These are phyloP conservation scores for Chionographis japonica DNA, from an alignment of 106 monocot genomes.

Conservation along the genomic window DNA sequence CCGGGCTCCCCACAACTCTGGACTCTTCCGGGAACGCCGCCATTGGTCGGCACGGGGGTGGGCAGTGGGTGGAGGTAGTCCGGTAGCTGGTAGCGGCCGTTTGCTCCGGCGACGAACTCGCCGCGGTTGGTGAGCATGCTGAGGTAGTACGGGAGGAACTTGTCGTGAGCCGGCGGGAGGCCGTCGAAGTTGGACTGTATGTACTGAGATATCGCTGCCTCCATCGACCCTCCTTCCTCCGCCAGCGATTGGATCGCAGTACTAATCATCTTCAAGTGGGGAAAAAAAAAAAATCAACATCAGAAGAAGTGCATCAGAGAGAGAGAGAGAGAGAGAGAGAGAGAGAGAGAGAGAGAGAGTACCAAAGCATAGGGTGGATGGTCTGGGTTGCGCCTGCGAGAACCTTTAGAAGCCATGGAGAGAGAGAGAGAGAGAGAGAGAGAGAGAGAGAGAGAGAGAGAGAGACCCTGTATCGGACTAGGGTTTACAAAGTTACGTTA, in stretches of 20 bases:
- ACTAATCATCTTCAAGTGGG: conserved; percentile 22
- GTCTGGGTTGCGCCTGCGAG: conserved; percentile 11
- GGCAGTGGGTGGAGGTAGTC: background rate
- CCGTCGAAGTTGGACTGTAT: conserved; percentile 15
- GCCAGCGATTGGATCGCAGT: conserved; percentile 16
- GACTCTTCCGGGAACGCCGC: background rate
- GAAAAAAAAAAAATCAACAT: background rate
- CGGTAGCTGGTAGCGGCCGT: background rate
- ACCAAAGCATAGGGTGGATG: conserved; percentile 30
- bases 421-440: background rate
- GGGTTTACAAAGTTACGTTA: too few relatives aligned
- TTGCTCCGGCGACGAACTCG: conserved; percentile 5
- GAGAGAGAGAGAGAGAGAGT: background rate
- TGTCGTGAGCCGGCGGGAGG: conserved; percentile 15
- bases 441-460: background rate
- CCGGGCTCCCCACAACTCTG: too few relatives aligned
- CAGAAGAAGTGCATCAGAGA: background rate
- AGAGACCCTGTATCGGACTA: background rate
- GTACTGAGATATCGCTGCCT: conserved; percentile 23
- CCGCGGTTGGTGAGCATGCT: conserved; percentile 7
- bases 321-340: background rate
- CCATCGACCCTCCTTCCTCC: conserved; percentile 19
- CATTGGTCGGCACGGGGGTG: background rate
- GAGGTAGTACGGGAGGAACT: conserved; percentile 30
- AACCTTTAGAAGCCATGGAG: background rate